Percentiles rank a stretch among this genome's conserved stretches.
phyloP scores from a whole-genome alignment of 257 asterid species.

The Nicotiana otophora region DNA sequence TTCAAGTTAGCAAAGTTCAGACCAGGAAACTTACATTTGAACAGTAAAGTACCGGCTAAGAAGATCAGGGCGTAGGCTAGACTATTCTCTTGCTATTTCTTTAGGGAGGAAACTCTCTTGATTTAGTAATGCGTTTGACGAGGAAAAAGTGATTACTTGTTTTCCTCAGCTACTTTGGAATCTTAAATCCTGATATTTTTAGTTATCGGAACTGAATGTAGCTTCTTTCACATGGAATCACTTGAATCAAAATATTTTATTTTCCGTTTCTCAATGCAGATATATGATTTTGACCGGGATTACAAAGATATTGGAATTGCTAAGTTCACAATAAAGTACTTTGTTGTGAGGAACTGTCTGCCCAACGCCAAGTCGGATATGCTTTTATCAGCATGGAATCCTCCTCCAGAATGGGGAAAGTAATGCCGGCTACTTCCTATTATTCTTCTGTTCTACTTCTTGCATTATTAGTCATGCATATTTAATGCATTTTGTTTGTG shows the following conservation, averaged over 20 bases:
- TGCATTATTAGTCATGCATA: not conserved
- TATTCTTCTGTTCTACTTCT: not conserved
- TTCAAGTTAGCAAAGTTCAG: not conserved
- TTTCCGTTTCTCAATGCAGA: slow-evolving; percentile 54
- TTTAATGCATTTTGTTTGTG: not conserved
- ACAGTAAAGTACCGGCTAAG: not conserved
- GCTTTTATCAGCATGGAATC: slow-evolving; percentile 98
- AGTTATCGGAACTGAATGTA: slow-evolving; percentile 1
- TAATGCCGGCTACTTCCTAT: slow-evolving; percentile 27
- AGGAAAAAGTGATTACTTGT: not conserved
- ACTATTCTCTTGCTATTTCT: not conserved
- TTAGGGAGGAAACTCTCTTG: not conserved
- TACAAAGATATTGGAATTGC: slow-evolving; percentile 94
- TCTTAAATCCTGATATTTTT: not conserved
- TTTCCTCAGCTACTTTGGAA: not conserved
- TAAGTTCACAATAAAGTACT: slow-evolving; percentile 83
- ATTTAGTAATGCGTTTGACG: not conserved
- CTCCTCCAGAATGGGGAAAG: slow-evolving; percentile 99
- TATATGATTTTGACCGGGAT: slow-evolving; percentile 97
- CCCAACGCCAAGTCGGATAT: slow-evolving; percentile 91
- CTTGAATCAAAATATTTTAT: slow-evolving; percentile 12
- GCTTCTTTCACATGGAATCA: slow-evolving; percentile 9
- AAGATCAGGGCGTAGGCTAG: not conserved
- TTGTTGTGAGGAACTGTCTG: slow-evolving; percentile 88
- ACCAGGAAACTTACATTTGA: not conserved